Conservation (phyloP, 176 grass and related monocot genomes). For the Avena atlantica region DNA sequence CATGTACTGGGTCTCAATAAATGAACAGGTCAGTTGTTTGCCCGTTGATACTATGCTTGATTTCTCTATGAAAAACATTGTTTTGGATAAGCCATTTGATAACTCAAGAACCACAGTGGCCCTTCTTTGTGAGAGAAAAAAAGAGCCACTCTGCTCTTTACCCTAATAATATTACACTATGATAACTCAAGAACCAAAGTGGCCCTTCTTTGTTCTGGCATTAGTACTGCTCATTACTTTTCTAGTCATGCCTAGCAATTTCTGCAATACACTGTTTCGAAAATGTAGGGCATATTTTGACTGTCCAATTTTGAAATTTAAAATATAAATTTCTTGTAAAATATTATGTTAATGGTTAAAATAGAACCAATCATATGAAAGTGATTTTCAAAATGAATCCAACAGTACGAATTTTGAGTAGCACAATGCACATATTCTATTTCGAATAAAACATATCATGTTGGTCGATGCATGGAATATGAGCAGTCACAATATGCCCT, state of each 20-base stretch:
- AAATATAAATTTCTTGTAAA: neutral
- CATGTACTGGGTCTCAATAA: constrained; percentile 77
- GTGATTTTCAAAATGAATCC: neutral
- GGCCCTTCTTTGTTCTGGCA: neutral
- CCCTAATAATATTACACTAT: constrained; percentile 2
- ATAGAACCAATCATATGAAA: neutral
- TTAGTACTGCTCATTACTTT: neutral
- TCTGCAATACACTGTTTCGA: neutral
- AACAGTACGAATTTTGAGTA: neutral
- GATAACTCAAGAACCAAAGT: neutral
- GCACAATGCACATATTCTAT: neutral
- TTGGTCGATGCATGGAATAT: neutral
- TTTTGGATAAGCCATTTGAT: neutral
- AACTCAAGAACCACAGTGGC: constrained; percentile 15
- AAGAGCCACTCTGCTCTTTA: neutral
- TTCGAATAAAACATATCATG: neutral
- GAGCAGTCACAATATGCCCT: neutral
- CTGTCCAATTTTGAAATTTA: neutral
- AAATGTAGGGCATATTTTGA: neutral
- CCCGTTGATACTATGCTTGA: constrained; percentile 4
- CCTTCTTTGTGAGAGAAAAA: neutral
- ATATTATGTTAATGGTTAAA: neutral
- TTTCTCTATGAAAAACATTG: neutral
- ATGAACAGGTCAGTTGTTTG: constrained; percentile 45
- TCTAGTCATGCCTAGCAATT: neutral